Conservation (phyloP, 164 flowering plant genomes). For the Vitis rupestris region DNA sequence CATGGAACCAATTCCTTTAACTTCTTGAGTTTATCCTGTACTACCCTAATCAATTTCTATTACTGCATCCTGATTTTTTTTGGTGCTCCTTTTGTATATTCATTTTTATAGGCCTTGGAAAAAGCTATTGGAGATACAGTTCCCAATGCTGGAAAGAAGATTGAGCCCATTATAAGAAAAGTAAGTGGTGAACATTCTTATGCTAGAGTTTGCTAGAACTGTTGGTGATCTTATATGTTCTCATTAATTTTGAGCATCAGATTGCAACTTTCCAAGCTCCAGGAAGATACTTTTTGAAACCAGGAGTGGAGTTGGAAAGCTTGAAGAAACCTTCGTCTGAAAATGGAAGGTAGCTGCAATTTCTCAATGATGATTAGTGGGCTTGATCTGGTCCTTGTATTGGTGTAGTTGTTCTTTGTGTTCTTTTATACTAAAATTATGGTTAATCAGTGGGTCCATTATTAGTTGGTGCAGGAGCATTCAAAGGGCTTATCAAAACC, state of each 20-base stretch:
- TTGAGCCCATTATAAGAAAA: slow-evolving; percentile 68
- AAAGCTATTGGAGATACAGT: slow-evolving; percentile 70
- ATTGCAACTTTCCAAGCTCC: slow-evolving; percentile 84
- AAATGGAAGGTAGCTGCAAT: slow-evolving; percentile 67
- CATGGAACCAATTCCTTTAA: too few relatives aligned
- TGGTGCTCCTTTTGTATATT: slow-evolving; percentile 1
- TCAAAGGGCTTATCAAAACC: too few relatives aligned
- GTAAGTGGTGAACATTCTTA: slow-evolving; percentile 40
- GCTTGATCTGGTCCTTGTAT: not conserved
- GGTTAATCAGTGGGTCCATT: not conserved
- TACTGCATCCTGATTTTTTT: slow-evolving; percentile 4
- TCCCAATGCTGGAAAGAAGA: slow-evolving; percentile 57
- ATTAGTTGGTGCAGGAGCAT: too few relatives aligned
- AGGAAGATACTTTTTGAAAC: slow-evolving; percentile 71
- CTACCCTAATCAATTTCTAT: not conserved
- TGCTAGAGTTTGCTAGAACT: slow-evolving; percentile 7
- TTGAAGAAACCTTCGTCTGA: slow-evolving; percentile 55
- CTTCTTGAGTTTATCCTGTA: too few relatives aligned
- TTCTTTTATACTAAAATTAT: not conserved
- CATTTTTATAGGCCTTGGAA: slow-evolving; percentile 60
- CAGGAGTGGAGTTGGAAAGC: slow-evolving; percentile 62
- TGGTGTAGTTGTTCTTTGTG: not conserved
- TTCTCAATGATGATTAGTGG: not conserved
- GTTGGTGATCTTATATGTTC: slow-evolving; percentile 16
- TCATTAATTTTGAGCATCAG: slow-evolving; percentile 47